These are phyloP conservation scores for Prototheca wickerhamii DNA, from an alignment of 163 green algal species.

Conservation along the genomic window DNA sequence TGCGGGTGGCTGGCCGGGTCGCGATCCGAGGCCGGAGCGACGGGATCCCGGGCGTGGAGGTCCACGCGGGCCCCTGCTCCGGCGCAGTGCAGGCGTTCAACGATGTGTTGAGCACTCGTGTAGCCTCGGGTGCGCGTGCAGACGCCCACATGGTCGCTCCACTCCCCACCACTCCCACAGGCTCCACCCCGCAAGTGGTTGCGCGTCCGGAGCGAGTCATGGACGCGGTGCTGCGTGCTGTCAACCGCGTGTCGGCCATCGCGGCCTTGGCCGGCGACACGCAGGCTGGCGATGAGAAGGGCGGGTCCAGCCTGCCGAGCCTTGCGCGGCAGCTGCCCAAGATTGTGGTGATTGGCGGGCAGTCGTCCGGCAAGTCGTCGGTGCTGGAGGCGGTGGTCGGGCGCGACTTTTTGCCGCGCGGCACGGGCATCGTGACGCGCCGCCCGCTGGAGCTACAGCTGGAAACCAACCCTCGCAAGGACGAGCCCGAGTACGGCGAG, in stretches of 20 bases:
- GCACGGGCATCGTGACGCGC: constrained; percentile 86
- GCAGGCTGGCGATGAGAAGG: constrained; percentile 21
- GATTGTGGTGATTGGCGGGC: constrained; percentile 87
- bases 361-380: constrained; percentile 88
- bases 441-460: constrained; percentile 82
- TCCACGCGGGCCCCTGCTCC: too few relatives aligned
- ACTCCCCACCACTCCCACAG: background rate
- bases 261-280: constrained; percentile 35
- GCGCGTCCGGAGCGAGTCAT: constrained; percentile 13
- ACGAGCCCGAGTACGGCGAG: constrained; percentile 74
- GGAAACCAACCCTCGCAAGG: constrained; percentile 58
- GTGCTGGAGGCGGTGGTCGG: constrained; percentile 92
- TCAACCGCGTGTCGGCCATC: constrained; percentile 37
- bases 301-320: constrained; percentile 34
- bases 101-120: too few relatives aligned
- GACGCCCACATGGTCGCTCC: too few relatives aligned
- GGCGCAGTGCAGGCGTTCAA: too few relatives aligned
- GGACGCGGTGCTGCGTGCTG: constrained; percentile 27
- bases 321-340: constrained; percentile 81
- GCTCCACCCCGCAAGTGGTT: background rate
- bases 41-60: too few relatives aligned
- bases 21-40: too few relatives aligned
- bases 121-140: too few relatives aligned
- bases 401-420: constrained; percentile 83
- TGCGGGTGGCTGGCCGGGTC: too few relatives aligned